These are phyloP conservation scores for Symbiodinium natans DNA, from an alignment of 73 alveolate genomes.

Conservation along the genomic window DNA sequence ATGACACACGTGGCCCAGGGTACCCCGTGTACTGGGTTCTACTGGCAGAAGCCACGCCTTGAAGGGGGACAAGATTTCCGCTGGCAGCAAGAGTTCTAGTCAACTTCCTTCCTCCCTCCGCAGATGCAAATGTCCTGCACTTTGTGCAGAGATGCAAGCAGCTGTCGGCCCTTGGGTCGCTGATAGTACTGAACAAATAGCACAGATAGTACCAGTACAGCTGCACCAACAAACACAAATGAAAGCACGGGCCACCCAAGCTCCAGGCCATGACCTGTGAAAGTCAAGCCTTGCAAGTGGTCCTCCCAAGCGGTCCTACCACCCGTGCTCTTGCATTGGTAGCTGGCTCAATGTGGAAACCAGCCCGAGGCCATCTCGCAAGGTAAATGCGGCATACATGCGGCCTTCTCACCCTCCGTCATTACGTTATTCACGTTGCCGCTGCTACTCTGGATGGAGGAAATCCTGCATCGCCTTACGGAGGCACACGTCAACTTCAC, in stretches of 20 bases:
- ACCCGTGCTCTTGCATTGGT: no score
- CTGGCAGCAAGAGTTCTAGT: neutral
- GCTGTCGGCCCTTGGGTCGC: neutral
- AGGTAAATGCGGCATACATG: slow-evolving; percentile 14
- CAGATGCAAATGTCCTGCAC: neutral
- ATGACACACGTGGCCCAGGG: neutral
- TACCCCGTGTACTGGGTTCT: neutral
- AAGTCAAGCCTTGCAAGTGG: neutral
- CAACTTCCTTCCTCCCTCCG: neutral
- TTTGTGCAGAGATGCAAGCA: neutral
- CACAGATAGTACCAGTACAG: neutral
- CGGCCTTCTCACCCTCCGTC: neutral
- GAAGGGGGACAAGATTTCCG: neutral
- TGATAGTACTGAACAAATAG: neutral
- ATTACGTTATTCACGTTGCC: neutral
- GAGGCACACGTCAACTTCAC: no score
- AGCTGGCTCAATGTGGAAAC: neutral
- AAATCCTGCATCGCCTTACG: no score
- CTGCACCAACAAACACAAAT: no score
- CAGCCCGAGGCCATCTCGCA: neutral
- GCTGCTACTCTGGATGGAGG: neutral
- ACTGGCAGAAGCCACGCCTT: no score
- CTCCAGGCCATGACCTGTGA: neutral
- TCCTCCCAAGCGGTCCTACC: no score
- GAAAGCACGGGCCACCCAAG: neutral